Evolutionary conservation across 1,284 basidiomycete species (phyloP), one percentile per base, ranked within the genome.

Genomic region (Boletus semigastroideus): DNA sequence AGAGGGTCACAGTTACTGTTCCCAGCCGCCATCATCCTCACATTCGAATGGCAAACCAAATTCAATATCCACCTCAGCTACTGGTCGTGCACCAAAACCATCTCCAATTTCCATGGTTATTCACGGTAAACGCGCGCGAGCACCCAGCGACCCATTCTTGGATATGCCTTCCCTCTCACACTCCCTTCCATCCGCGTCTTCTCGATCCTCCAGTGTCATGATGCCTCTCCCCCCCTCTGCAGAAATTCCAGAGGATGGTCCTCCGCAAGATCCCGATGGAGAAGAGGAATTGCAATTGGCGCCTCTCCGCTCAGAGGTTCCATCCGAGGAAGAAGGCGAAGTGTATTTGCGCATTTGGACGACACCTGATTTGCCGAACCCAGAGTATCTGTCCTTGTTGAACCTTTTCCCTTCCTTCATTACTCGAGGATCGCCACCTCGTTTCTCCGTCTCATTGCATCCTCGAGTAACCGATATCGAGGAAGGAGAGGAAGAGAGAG

Each of bases 81-180:
- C 73, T 49, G 51, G 60, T 30, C 66, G 60, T 47, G 54, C 65
- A 17, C 58, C 65, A 55, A 73, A 74, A 57, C 62, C 70, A 31
- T 64, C 72, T 38, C 71, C 69, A 51, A 75, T 72, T 50, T 63
- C 71, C 37, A 63, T 72, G 53, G 71, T 70, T 53, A 70, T 77
- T 43, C 74, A 75, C 53, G 73, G 78, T 48, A 84, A 82, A 64
- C 85, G 87, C 57, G 74, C 80, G 11, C 78, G 87, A 57, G 87
- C 87, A 49, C 80, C 88, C 12, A 88, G 86, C 60, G 88, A 90
- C 66, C 87, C 87, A 53, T 90, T 90, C 68, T 69, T 87, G 55
- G 88, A 90, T 62, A 84, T 85, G 45, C 82, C 84, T 16, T 53
- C 74, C 16, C 73, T 78, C 53, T 82, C 84, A 51, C 76, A 71